Evolutionary conservation across 164 flowering plant species (phyloP), one percentile per base, ranked within the genome.

Genomic region (Echeveria elegans): DNA sequence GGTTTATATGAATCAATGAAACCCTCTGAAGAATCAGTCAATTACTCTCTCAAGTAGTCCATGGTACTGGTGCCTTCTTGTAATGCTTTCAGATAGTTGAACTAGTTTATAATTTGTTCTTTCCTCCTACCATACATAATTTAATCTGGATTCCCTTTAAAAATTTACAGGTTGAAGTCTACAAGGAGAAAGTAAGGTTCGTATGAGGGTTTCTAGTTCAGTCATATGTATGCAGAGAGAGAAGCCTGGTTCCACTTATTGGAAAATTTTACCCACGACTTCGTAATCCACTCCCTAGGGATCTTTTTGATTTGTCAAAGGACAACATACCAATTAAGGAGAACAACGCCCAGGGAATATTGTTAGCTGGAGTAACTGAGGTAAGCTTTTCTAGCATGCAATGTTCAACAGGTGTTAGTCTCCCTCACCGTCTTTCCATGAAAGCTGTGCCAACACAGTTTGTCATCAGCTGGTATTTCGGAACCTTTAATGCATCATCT

Each of bases 131-230:
- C 32, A 28, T 19, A 26, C 32, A 26, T 56, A 32, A 63, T 63
- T 63, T 34, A 63, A 7, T 18, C n/a, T 11, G 4, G 66, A 8
- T 34, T 37, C 41, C 29, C 19, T 5, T 40, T 9, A 3, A 36
- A 34, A 24, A 6, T 43, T 48, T 79, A 30, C 69, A 89, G 98
- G 98, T 89, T 34, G 98, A 92, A 79, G 83, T 89, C 66, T 89
- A 92, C 71, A 86, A 88, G 98, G 98, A 89, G 79, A 89, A 81
- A 85, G 86, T 89, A 73, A 92, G 98, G 96, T 92, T 72, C 68
- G 85, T 72, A 69, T 26, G 61, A 12, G 19, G 32, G 7, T 56
- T 53, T 53, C 30, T 10, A 56, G 16, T 28, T 56, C 18, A 23
- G 14, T 28, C 32, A 4, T 56, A 12, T 28, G 6, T 56, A 56